Base-by-base conservation (phyloP, 306 rosid species). In the Fagus sylvatica region DNA sequence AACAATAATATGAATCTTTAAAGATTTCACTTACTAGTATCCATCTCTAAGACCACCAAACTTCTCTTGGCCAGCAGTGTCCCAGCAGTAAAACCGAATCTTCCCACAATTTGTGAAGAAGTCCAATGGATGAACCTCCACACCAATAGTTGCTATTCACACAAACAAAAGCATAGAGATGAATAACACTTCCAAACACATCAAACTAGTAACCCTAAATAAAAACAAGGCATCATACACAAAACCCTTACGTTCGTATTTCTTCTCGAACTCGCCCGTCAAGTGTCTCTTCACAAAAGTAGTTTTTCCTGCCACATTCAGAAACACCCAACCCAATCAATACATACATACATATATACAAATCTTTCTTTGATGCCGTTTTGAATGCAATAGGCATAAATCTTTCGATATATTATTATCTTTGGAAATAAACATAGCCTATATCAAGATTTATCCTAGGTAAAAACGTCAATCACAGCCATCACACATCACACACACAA, bases 1-100 rank as follows among this genome's bases (percentile, higher is more conserved):
- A 62, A 28, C 71, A 66, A 17, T 66, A 40, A 16, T n/a, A 66
- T n/a, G 32, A 39, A 17, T 66, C 32, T 2, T 16, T 37, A 37
- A 40, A n/a, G n/a, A 2, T 3, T 42, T 69, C 36, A 84, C 97
- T 86, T 85, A 91, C 97, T 91, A 91, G 84, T 91, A 91, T 41
- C 93, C 93, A 81, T 91, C 96, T 37, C 96, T 76, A n/a, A 91
- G 91, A 64, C 93, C 92, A 69, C 96, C 96, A 53, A 91, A 91
- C 49, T 89, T 89, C 89, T 91, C 92, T 75, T 91, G 93, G 30
- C 96, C 96, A 62, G 93, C 93, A 81, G 96, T 91, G 81, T 91
- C 96, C 96, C 96, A 91, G 80, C 96, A 91, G 82, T 89, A 79
- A 85, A 91, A 91, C 41, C 93, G 87, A 56, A 89, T 87, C 73